Conservation (phyloP, 2,329 filamentous ascomycete genomes). For the Epichloe aotearoae region DNA sequence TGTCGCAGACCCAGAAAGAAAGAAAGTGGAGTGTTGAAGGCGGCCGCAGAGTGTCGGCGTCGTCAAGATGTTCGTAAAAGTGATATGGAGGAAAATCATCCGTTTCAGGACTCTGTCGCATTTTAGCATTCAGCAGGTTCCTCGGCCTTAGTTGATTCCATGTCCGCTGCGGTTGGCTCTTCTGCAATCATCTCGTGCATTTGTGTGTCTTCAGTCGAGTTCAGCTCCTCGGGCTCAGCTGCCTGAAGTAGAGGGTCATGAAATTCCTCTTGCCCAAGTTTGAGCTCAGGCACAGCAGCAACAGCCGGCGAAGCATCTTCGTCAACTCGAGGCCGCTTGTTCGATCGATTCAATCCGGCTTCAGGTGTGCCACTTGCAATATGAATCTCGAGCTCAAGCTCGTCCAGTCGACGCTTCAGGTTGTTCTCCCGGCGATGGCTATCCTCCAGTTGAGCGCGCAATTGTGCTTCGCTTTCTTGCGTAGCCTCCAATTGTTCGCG, state of each 20-base stretch:
- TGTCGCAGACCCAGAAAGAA: background rate
- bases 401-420: constrained; percentile 69
- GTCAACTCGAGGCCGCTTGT: constrained; percentile 8
- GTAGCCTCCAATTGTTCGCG: constrained; percentile 40
- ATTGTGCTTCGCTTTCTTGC: constrained; percentile 26
- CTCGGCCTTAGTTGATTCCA: background rate
- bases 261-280: background rate
- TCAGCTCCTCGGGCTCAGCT: background rate
- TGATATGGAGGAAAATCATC: background rate
- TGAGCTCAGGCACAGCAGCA: background rate
- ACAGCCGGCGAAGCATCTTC: background rate
- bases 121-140: background rate
- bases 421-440: constrained; percentile 67
- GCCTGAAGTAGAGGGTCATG: constrained; percentile 1
- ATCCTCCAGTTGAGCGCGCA: constrained; percentile 58
- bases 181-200: background rate
- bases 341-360: constrained; percentile 6
- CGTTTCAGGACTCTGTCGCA: background rate
- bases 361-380: constrained; percentile 12
- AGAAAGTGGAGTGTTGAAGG: background rate
- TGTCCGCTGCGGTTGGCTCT: background rate
- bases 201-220: background rate
- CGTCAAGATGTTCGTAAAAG: background rate
- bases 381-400: constrained; percentile 51
- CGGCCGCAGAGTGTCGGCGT: background rate